phyloP scores from a whole-genome alignment of 1,284 basidiomycete genomes.

The Boletus sp. region DNA sequence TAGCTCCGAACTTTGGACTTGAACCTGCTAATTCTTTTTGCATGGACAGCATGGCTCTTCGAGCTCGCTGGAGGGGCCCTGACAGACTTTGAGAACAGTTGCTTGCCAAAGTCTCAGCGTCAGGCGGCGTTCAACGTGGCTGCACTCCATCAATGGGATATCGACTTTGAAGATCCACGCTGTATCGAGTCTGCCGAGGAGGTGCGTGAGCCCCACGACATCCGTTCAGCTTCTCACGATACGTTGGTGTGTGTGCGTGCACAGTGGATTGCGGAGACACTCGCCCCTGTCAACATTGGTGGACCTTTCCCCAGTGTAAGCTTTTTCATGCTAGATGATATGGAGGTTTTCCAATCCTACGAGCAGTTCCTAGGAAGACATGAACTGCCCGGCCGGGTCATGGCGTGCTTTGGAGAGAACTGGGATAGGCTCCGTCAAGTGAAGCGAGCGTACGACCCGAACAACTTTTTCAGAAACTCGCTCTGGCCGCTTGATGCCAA shows the following conservation, averaged over 20 bases:
- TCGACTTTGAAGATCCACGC: constrained; percentile 70
- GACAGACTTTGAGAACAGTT: constrained; percentile 66
- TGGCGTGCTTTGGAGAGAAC: constrained; percentile 67
- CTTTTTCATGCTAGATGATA: constrained; percentile 32
- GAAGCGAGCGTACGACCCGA: constrained; percentile 73
- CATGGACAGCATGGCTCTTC: constrained; percentile 74
- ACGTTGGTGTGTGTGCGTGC: neutral
- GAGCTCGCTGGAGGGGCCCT: constrained; percentile 85
- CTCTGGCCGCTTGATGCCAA: constrained; percentile 70
- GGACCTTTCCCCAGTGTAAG: constrained; percentile 78
- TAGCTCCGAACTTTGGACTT: constrained; percentile 18
- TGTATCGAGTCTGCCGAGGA: constrained; percentile 80
- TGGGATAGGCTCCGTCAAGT: constrained; percentile 66
- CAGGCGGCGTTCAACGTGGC: constrained; percentile 77
- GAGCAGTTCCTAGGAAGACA: constrained; percentile 73
- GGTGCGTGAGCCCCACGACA: constrained; percentile 38
- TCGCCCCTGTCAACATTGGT: constrained; percentile 65
- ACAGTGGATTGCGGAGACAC: constrained; percentile 73
- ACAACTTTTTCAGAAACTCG: constrained; percentile 65
- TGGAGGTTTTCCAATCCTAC: constrained; percentile 18
- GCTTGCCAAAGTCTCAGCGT: constrained; percentile 72
- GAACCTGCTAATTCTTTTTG: neutral
- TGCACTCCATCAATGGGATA: constrained; percentile 89
- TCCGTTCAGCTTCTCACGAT: constrained; percentile 2
- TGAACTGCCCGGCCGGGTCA: constrained; percentile 58